These are phyloP conservation scores for Datura wrightii DNA, from an alignment of 257 asterid genomes.

Conservation along the genomic window DNA sequence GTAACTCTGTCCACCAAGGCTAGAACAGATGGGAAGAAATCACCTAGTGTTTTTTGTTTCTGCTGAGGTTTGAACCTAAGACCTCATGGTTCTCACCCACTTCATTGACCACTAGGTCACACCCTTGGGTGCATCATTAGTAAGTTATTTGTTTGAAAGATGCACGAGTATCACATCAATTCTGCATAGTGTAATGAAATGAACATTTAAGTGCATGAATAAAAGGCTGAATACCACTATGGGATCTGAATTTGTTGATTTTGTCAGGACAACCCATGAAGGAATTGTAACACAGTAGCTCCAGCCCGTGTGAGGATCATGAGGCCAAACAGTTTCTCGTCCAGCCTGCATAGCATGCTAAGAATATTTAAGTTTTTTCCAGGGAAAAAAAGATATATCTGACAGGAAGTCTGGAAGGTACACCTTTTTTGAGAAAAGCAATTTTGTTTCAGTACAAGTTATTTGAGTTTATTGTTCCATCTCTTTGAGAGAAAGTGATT, in stretches of 20 bases:
- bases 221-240: conserved; percentile 73
- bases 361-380: conserved; percentile 20
- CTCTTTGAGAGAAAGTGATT: conserved; percentile 25
- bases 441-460: background rate
- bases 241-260: conserved; percentile 93
- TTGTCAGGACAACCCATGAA: conserved; percentile 93
- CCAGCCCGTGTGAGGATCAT: conserved; percentile 96
- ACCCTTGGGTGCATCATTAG: too few species aligned
- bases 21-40: too few species aligned
- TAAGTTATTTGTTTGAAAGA: conserved; percentile 11
- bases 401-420: background rate
- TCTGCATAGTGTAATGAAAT: conserved; percentile 1
- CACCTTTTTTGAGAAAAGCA: background rate
- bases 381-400: conserved; percentile 32
- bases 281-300: conserved; percentile 93
- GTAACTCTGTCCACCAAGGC: too few species aligned
- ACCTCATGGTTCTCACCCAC: too few species aligned
- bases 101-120: too few species aligned
- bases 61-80: too few species aligned
- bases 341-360: conserved; percentile 65
- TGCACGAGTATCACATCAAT: background rate
- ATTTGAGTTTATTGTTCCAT: background rate
- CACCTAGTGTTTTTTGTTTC: too few species aligned
- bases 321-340: conserved; percentile 91
- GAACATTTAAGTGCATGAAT: conserved; percentile 33